A percentile compares a stretch with the other conserved stretches of the same genome.
phyloP scores from a whole-genome alignment of 805 yeast genomes.

The Candida quercuum region DNA sequence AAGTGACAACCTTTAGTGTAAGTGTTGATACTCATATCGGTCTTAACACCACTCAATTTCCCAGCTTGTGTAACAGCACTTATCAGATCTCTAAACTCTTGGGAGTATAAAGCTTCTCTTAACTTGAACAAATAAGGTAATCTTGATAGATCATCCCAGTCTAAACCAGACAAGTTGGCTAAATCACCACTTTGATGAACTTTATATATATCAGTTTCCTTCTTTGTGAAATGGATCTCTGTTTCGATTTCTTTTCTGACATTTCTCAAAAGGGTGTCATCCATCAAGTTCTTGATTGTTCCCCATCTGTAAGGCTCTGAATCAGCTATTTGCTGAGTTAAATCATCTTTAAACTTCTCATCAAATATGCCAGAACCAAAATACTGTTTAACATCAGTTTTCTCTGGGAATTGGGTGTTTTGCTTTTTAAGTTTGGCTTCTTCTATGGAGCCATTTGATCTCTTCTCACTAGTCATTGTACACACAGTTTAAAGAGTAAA shows the following conservation, averaged over 20 bases:
- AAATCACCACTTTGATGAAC: conserved; percentile 87
- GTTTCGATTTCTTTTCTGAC: conserved; percentile 82
- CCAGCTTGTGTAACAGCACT: conserved; percentile 82
- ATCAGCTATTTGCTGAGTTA: conserved; percentile 39
- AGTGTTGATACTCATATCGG: conserved; percentile 89
- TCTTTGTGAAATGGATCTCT: conserved; percentile 85
- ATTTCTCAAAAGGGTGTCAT: conserved; percentile 68
- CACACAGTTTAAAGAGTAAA: too few species aligned
- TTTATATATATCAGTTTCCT: conserved; percentile 96
- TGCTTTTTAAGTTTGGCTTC: conserved; percentile 3
- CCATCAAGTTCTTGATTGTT: conserved; percentile 62
- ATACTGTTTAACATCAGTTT: conserved; percentile 31
- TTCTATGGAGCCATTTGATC: neutral
- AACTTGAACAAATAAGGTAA: conserved; percentile 73
- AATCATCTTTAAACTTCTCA: conserved; percentile 28
- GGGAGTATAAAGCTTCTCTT: conserved; percentile 83
- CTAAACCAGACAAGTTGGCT: conserved; percentile 84
- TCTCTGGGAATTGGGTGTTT: conserved; percentile 12
- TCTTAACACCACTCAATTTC: conserved; percentile 80
- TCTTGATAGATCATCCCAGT: conserved; percentile 65
- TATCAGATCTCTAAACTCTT: conserved; percentile 74
- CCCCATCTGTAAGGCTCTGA: conserved; percentile 92
- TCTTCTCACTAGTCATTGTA: conserved; percentile 2
- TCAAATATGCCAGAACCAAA: conserved; percentile 48
- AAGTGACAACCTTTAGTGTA: conserved; percentile 92